Conservation (phyloP, 768 basidiomycete species). For the Neoboletus magnificus region DNA sequence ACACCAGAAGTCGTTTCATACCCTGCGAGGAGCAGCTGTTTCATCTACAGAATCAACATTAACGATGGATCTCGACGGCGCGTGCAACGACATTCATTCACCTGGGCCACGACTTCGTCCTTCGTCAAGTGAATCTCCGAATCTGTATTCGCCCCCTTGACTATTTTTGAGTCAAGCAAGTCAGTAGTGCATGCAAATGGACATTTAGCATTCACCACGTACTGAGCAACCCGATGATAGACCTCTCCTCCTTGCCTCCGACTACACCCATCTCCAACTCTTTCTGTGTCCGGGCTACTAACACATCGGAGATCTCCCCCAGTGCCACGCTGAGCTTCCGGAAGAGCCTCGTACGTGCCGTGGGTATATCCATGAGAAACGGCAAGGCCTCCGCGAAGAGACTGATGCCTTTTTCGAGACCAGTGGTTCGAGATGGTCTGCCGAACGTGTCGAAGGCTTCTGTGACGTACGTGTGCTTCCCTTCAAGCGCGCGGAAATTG, state of each 20-base stretch:
- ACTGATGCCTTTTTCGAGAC: slow-evolving; percentile 29
- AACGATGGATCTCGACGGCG: too few species aligned
- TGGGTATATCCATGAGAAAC: slow-evolving; percentile 35
- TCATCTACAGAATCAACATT: slow-evolving; percentile 10
- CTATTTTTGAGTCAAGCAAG: slow-evolving; percentile 13
- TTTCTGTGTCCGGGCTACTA: slow-evolving; percentile 35
- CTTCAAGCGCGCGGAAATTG: slow-evolving; percentile 51
- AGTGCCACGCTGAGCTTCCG: slow-evolving; percentile 33
- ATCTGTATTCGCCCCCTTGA: slow-evolving; percentile 33
- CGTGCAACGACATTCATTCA: background rate
- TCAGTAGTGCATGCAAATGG: background rate
- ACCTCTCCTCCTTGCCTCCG: slow-evolving; percentile 21
- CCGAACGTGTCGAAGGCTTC: slow-evolving; percentile 39
- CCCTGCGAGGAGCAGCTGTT: slow-evolving; percentile 13
- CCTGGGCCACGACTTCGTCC: slow-evolving; percentile 29
- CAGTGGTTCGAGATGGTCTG: slow-evolving; percentile 14
- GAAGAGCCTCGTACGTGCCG: slow-evolving; percentile 25
- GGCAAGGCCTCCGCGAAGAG: slow-evolving; percentile 39
- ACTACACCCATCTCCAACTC: slow-evolving; percentile 27
- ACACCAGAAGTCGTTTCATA: slow-evolving; percentile 23
- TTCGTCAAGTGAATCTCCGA: slow-evolving; percentile 22
- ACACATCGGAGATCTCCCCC: slow-evolving; percentile 36
- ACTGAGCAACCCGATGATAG: slow-evolving; percentile 27
- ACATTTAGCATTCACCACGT: slow-evolving; percentile 14
- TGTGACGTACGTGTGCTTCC: slow-evolving; percentile 41